A percentile compares a stretch with the other conserved stretches of the same genome.
These are phyloP conservation scores for Luvunga scandens DNA, from an alignment of 345 rosid genomes.

Conservation along the genomic window DNA sequence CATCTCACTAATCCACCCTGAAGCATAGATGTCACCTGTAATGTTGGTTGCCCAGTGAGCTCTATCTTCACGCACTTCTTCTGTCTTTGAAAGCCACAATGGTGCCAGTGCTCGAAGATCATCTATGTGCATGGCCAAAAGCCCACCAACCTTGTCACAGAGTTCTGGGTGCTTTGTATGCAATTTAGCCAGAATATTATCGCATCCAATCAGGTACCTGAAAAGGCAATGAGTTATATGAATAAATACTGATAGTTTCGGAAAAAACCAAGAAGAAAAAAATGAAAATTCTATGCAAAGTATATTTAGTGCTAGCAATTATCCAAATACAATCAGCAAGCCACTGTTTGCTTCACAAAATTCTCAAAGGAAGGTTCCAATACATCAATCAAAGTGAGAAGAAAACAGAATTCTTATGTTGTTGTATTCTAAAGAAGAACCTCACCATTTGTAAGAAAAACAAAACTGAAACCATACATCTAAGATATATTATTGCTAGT, in stretches of 20 bases:
- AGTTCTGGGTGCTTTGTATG: slow-evolving; percentile 80
- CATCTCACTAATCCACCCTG: slow-evolving; percentile 99
- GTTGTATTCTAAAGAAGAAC: neutral
- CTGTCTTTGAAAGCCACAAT: slow-evolving; percentile 94
- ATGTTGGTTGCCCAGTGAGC: slow-evolving; percentile 94
- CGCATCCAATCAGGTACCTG: slow-evolving; percentile 93
- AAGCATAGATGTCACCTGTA: slow-evolving; percentile 94
- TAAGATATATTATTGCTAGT: neutral
- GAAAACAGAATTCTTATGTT: neutral
- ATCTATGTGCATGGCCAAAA: slow-evolving; percentile 94
- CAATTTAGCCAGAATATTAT: slow-evolving; percentile 76
- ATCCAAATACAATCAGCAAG: slow-evolving; percentile 3
- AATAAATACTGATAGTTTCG: neutral
- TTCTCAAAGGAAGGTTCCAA: neutral
- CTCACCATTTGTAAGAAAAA: neutral
- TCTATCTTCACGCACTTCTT: slow-evolving; percentile 89
- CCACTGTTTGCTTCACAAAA: neutral
- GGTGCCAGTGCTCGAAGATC: slow-evolving; percentile 92
- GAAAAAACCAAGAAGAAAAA: neutral
- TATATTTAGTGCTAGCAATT: slow-evolving; percentile 1
- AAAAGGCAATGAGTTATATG: slow-evolving; percentile 7
- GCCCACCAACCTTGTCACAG: slow-evolving; percentile 99
- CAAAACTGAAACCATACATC: neutral
- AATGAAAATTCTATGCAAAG: neutral
- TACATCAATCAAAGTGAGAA: slow-evolving; percentile 1